Base-by-base conservation (phyloP, 2,329 filamentous ascomycete genomes). In the Fusarium sp. region DNA sequence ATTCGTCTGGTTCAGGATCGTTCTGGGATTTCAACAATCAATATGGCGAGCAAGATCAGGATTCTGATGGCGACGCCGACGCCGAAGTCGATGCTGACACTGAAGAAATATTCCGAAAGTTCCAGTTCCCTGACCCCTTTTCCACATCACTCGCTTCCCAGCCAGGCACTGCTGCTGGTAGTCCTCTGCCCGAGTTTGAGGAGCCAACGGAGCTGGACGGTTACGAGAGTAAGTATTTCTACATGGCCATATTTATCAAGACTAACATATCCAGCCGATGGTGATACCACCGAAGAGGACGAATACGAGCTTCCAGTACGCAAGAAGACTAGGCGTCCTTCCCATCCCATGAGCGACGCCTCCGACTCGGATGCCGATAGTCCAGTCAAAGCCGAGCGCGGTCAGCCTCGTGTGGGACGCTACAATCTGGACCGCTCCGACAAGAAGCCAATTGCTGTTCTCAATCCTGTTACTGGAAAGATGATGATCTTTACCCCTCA, bases 401-500 rank as follows among this genome's bases (percentile, higher is more conserved):
- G 85, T 22, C 82, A 86, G 56, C 86, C 86, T 19, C 85, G 85
- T 22, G 76, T 86, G 5, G 83, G 85, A 17, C 83, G 83, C 30
- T 88, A 87, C 75, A 83, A 84, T 56, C 77, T 89, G 14, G 83
- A 87, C 71, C 82, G 81, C 51, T 82, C 83, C 3, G 81, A 83
- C 62, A 83, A 83, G 69, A 88, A 88, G 68, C 87, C 87, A 9
- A 84, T 88, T 53, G 86, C 85, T 24, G 85, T 89, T 20, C 76
- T 88, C 35, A 86, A 89, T 65, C 86, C 86, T 3, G 77, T 81
- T 53, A 86, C 86, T 3, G 81, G 85, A 59, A 88, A 88, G 76
- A 86, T 89, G 83, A 88, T 89, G 83, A 88, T 89, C 56, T 88
- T 89, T 69, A 89, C 86, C 0, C 86, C 85, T 8, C 81, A 85